Base-by-base conservation (phyloP, 163 green algal species). In the Volvox carteri region DNA sequence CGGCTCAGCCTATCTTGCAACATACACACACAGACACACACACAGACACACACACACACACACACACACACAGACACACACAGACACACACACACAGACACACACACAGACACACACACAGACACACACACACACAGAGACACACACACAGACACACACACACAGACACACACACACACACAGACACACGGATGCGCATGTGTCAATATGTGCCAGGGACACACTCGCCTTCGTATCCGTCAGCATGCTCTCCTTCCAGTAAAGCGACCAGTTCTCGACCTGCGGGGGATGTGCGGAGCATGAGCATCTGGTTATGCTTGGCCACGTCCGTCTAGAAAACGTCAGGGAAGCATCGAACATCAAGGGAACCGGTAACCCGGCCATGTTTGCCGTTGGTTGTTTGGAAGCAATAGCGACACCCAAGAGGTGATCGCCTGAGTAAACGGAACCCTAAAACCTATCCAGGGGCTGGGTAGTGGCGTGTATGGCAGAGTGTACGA, bases 241-340 rank as follows among this genome's bases (percentile, higher is more conserved):
- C 23, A 78, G 85, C 93, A 98, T 97, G 46, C 85, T 92, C 62
- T 96, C 94, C 87, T 97, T 98, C 96, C 96, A 98, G 87, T 98
- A 98, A 39, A 98, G 86, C 14, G 90, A 96, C 96, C 96, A 98
- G 39, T 93, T 96, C 90, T 98, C 96, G 30, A 94, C 93, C 91
- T 98, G 95, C 21, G 39, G 37, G 11, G 16, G 21, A 58, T 35
- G 25, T 19, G 12, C 39, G 37, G 41, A 78, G 19, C 18, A 72
- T 60, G 16, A 60, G 12, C 16, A 60, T 60, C 50, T 16, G 50
- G 50, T 25, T 60, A 25, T 60, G 50, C 16, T 60, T 60, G 50
- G 16, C 16, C 12, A 25, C 50, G 50, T 60, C 12, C 50, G 16
- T 60, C 50, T 12, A 60, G 12, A 25, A 12, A 16, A 12, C 14